Base-by-base conservation (phyloP, 225 moss, liverwort and hornwort genomes). In the Climacium dendroides region DNA sequence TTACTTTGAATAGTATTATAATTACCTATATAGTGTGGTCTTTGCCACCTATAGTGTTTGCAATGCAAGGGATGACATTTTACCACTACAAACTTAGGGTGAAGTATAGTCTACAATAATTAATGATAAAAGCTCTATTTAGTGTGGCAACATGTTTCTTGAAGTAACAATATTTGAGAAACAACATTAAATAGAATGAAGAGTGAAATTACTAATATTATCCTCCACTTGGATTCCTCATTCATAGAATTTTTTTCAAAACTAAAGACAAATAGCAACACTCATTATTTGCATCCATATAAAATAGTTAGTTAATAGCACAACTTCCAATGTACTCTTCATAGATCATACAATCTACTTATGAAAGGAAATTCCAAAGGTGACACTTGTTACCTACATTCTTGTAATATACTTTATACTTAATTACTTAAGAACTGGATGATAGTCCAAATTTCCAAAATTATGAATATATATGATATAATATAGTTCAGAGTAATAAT, bases 41-140 rank as follows among this genome's bases (percentile, higher is more conserved):
- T 67, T 37, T 67, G 22, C 0, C 23, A 37, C 37, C 19, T 11
- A n/a, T 22, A 1, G 4, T 11, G 1, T 66, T n/a, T 66, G 6
- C n/a, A 66, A 66, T 20, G 6, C 6, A 37, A n/a, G 2, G 11
- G 12, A 22, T 3, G 18, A 63, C 4, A 66, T 66, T n/a, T n/a
- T 20, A 9, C 18, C 17, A 63, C 18, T 0, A 18, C 37, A 37
- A 66, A n/a, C 4, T 1, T 37, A 0, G 2, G 1, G 4, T 22
- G 37, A 67, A 67, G 4, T 37, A 23, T 37, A 67, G 13, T 37
- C 6, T 37, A 37, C 3, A 6, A 3, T 22, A 37, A 22, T 22
- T 37, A 12, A 37, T 10, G 64, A 4, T 64, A 35, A 35, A 35
- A 64, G 64, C 4, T 64, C 10, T 35, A 64, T 23, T 19, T 37